phyloP scores from a whole-genome alignment of 2,329 filamentous ascomycete genomes.

The Nemania sp. region DNA sequence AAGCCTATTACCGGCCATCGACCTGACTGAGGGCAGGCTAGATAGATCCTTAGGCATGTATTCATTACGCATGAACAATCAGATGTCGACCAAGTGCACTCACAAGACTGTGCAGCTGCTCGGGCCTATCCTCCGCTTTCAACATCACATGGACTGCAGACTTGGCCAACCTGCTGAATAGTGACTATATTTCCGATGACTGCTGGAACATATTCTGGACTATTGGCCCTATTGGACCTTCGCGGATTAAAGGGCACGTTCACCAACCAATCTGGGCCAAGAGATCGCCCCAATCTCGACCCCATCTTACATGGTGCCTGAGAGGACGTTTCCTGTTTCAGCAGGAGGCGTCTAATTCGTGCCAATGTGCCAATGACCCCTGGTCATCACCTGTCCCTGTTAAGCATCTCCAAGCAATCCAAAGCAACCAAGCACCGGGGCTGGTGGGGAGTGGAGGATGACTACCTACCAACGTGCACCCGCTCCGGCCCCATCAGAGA shows the following conservation, averaged over 20 bases:
- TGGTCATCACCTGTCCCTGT: slow-evolving; percentile 33
- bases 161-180: slow-evolving; percentile 1
- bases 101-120: slow-evolving; percentile 24
- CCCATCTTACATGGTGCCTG: slow-evolving; percentile 47
- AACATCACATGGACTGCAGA: slow-evolving; percentile 47
- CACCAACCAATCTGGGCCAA: slow-evolving; percentile 43
- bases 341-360: slow-evolving; percentile 45
- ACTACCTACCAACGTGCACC: slow-evolving; percentile 21
- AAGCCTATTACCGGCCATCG: neutral
- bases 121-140: slow-evolving; percentile 45
- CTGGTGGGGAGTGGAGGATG: slow-evolving; percentile 28
- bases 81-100: slow-evolving; percentile 16
- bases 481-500: slow-evolving; percentile 21
- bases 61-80: slow-evolving; percentile 16
- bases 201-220: slow-evolving; percentile 39
- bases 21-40: neutral
- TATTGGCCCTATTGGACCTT: slow-evolving; percentile 22
- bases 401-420: slow-evolving; percentile 23
- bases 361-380: slow-evolving; percentile 30
- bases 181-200: slow-evolving; percentile 17
- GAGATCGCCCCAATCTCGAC: slow-evolving; percentile 44
- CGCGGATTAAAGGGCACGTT: slow-evolving; percentile 40
- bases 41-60: neutral
- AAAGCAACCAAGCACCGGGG: slow-evolving; percentile 17
- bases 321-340: slow-evolving; percentile 46